A percentile compares a stretch with the other conserved stretches of the same genome.
Conservation (phyloP, 495 filamentous ascomycete genomes). For the Tuber microsphaerosporum region DNA sequence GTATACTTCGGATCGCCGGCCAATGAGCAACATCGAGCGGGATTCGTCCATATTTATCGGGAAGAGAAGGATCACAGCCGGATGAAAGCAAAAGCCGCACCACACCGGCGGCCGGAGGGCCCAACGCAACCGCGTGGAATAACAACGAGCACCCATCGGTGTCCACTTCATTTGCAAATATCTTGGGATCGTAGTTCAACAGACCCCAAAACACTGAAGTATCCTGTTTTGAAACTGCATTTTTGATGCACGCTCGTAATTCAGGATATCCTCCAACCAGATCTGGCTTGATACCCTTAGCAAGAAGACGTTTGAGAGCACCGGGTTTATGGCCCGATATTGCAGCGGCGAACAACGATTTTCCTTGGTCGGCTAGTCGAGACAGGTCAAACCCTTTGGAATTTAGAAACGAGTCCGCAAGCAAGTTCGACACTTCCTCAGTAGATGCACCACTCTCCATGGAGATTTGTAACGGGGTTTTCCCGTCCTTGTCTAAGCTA, state of each 20-base stretch:
- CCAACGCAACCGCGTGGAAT: slow-evolving; percentile 1
- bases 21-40: slow-evolving; percentile 1
- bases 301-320: neutral
- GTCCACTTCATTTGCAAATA: neutral
- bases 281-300: neutral
- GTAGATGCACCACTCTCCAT: neutral
- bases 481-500: neutral
- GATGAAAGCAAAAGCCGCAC: slow-evolving; percentile 1
- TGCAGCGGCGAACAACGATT: neutral
- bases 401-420: neutral
- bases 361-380: neutral
- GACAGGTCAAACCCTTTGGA: neutral
- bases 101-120: neutral
- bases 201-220: neutral
- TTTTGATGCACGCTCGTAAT: neutral
- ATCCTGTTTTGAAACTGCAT: neutral
- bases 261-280: neutral
- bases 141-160: neutral
- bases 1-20: neutral
- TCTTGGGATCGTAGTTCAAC: neutral
- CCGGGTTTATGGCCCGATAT: neutral
- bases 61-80: neutral
- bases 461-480: neutral
- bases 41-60: neutral
- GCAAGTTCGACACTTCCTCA: neutral